These are phyloP conservation scores for Mortierella antarctica DNA, from an alignment of 192 early-diverging fungal species.

Conservation along the genomic window DNA sequence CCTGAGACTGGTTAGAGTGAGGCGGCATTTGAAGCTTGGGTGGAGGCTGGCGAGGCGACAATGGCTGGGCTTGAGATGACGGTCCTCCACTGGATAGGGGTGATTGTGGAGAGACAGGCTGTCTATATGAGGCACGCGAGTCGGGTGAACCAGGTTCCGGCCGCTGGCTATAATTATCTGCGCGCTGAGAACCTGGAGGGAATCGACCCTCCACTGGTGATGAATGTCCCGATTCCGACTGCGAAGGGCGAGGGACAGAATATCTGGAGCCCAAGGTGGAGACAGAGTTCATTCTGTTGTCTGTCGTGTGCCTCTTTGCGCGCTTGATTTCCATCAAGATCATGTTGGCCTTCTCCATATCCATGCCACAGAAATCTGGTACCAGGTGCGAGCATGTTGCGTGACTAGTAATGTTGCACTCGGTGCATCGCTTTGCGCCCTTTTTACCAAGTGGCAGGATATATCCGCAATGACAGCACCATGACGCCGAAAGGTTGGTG, in stretches of 20 bases:
- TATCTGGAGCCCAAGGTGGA: constrained; percentile 32
- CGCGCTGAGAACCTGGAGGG: constrained; percentile 28
- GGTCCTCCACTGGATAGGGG: not conserved
- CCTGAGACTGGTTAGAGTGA: constrained; percentile 37
- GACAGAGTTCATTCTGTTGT: constrained; percentile 34
- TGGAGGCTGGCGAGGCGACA: constrained; percentile 39
- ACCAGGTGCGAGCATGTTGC: constrained; percentile 85
- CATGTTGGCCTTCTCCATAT: constrained; percentile 86
- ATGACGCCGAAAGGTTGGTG: constrained; percentile 87
- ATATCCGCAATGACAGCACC: constrained; percentile 98
- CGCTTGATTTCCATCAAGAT: constrained; percentile 88
- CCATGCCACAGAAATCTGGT: constrained; percentile 94
- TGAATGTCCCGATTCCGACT: constrained; percentile 34
- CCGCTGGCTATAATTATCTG: constrained; percentile 30
- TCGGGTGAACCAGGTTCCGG: constrained; percentile 46
- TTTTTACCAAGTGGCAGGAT: constrained; percentile 90
- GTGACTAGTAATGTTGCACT: constrained; percentile 89
- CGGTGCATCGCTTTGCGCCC: constrained; percentile 67
- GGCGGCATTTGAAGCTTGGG: constrained; percentile 48
- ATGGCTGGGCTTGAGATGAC: constrained; percentile 21
- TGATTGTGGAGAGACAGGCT: constrained; percentile 36
- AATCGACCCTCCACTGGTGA: constrained; percentile 44
- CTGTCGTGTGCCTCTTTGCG: constrained; percentile 57
- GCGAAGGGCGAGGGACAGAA: constrained; percentile 17
- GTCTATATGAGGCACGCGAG: constrained; percentile 43